A percentile compares a stretch with the other conserved stretches of the same genome.
These are phyloP conservation scores for Penicillium antarcticum DNA, from an alignment of 495 filamentous ascomycete species.

Conservation along the genomic window DNA sequence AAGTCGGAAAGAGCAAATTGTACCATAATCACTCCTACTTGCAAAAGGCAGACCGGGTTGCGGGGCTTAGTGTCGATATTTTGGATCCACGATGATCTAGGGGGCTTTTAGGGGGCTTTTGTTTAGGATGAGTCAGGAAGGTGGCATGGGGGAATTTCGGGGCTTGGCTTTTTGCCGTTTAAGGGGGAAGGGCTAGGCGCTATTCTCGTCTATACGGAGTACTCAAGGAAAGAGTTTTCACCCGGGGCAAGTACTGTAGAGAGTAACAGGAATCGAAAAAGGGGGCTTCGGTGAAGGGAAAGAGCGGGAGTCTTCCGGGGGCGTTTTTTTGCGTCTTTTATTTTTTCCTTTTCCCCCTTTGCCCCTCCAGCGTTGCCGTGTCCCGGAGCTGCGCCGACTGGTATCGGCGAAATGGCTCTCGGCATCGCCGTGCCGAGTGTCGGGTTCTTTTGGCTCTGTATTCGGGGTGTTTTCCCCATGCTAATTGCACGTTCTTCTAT, in stretches of 20 bases:
- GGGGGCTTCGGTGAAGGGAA: conserved; percentile 12
- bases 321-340: neutral
- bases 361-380: neutral
- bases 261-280: conserved; percentile 7
- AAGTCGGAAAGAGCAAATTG: conserved; percentile 19
- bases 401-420: neutral
- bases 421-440: conserved; percentile 21
- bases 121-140: neutral
- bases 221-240: conserved; percentile 8
- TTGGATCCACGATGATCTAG: conserved; percentile 20
- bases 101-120: conserved; percentile 6
- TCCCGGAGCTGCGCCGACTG: neutral
- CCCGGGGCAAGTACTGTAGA: conserved; percentile 18
- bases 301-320: conserved; percentile 13
- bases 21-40: conserved; percentile 15
- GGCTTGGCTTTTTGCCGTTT: neutral
- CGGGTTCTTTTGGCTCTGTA: conserved; percentile 3
- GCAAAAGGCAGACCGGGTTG: conserved; percentile 1
- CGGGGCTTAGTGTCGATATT: conserved; percentile 22
- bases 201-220: neutral
- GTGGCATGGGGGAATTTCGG: neutral
- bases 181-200: too few species aligned
- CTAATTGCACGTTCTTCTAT: neutral
- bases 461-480: neutral
- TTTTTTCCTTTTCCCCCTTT: neutral